Evolutionary conservation across 2,329 filamentous ascomycete genomes (phyloP).

Genomic region (Escovopsis sp.): DNA sequence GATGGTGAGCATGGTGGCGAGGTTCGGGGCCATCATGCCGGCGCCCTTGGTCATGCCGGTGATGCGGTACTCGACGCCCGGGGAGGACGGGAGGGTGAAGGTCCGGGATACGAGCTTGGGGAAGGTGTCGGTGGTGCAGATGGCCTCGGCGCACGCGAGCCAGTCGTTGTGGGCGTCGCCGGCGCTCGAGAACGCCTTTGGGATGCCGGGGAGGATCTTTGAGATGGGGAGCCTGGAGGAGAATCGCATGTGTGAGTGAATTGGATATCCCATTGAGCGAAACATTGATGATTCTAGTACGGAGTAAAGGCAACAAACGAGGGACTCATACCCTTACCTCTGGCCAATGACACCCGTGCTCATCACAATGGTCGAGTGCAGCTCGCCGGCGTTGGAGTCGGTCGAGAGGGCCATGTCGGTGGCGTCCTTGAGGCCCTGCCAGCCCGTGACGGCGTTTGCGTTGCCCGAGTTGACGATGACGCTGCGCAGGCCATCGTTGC

Average conservation of each 20-base stretch:
- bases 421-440: conserved; percentile 79
- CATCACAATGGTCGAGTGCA: conserved; percentile 73
- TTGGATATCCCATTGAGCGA: not conserved
- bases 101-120: conserved; percentile 80
- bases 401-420: conserved; percentile 66
- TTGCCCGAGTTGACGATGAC: conserved; percentile 92
- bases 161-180: conserved; percentile 70
- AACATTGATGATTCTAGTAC: conserved; percentile 5
- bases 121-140: conserved; percentile 97
- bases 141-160: conserved; percentile 74
- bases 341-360: conserved; percentile 97
- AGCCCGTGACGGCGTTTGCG: conserved; percentile 92
- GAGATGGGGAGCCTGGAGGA: conserved; percentile 60
- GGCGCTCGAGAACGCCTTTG: conserved; percentile 56
- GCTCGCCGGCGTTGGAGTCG: conserved; percentile 43
- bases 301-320: too few relatives aligned
- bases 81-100: conserved; percentile 72
- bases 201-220: conserved; percentile 76
- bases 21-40: conserved; percentile 98
- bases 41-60: conserved; percentile 96
- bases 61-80: conserved; percentile 62
- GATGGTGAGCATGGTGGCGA: conserved; percentile 88
- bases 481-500: conserved; percentile 57
- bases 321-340: conserved; percentile 33
- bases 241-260: not conserved